Evolutionary conservation across 495 filamentous ascomycete genomes (phyloP).

Genomic region (Talaromyces proteolyticus): DNA sequence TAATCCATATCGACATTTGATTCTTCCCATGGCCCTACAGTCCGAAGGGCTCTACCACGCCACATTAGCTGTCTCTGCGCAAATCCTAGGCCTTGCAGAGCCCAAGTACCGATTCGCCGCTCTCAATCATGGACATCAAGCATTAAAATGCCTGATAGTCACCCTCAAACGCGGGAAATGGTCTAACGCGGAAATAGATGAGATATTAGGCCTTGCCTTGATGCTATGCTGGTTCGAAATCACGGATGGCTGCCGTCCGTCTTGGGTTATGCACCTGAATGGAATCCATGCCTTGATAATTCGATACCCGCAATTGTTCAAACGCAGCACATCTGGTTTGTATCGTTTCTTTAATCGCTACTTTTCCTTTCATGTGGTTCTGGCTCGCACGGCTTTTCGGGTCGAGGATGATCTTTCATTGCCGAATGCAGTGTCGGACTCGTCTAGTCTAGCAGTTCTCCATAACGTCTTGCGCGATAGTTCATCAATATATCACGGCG

Average conservation of each 20-base stretch:
- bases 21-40: constrained; percentile 20
- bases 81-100: constrained; percentile 15
- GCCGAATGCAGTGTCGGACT: neutral
- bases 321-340: constrained; percentile 12
- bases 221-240: constrained; percentile 22
- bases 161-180: constrained; percentile 10
- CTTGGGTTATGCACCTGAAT: constrained; percentile 20
- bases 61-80: constrained; percentile 16
- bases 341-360: constrained; percentile 18
- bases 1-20: constrained; percentile 21
- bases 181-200: constrained; percentile 13
- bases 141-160: constrained; percentile 10
- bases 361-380: constrained; percentile 18
- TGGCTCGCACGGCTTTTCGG: constrained; percentile 16
- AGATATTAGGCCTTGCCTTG: constrained; percentile 16
- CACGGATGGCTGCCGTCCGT: constrained; percentile 18
- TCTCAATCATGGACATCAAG: constrained; percentile 14
- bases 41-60: constrained; percentile 19
- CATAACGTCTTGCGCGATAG: no score
- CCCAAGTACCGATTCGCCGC: constrained; percentile 9
- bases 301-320: constrained; percentile 9
- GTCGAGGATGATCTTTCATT: constrained; percentile 5
- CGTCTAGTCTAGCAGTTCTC: neutral
- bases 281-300: constrained; percentile 15
- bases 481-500: no score